phyloP scores from a whole-genome alignment of 208 protist species.

The Trypanosoma vivax region DNA sequence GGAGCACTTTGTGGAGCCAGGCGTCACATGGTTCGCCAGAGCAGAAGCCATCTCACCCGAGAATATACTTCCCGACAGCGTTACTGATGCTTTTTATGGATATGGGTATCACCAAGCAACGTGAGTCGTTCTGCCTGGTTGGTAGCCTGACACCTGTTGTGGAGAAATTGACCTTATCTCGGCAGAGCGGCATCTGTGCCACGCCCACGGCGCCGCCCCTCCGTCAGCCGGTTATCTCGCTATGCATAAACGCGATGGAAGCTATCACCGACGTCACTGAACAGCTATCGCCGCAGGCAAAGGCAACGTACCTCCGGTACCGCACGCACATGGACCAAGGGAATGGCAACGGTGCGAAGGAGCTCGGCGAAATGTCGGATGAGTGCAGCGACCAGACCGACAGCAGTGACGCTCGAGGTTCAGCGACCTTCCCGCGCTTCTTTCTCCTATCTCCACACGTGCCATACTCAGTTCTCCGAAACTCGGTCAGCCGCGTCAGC shows the following conservation, averaged over 20 bases:
- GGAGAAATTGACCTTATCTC: not conserved
- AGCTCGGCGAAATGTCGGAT: not conserved
- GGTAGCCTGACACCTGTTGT: not conserved
- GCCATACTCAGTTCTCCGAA: constrained; percentile 1
- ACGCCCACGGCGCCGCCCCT: not conserved
- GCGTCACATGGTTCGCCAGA: not conserved
- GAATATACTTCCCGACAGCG: not conserved
- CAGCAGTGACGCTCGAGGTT: not conserved
- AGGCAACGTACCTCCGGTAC: not conserved
- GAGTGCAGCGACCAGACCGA: not conserved
- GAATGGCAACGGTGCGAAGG: not conserved
- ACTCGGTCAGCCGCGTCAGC: not conserved
- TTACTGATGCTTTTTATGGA: constrained; percentile 5
- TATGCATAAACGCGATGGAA: constrained; percentile 16
- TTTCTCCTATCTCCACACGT: constrained; percentile 14
- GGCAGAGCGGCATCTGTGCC: not conserved
- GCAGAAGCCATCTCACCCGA: not conserved
- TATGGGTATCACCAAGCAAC: constrained; percentile 5
- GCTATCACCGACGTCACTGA: constrained; percentile 10
- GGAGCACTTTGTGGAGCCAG: not conserved
- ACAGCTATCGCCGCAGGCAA: not conserved
- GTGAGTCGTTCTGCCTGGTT: not conserved
- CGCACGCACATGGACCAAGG: not conserved
- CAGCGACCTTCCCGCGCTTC: not conserved
- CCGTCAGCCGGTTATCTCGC: constrained; percentile 7